Evolutionary conservation across 768 basidiomycete genomes (phyloP), one percentile per base, ranked within the genome.

Genomic region (Candolleomyces aberdarensis): DNA sequence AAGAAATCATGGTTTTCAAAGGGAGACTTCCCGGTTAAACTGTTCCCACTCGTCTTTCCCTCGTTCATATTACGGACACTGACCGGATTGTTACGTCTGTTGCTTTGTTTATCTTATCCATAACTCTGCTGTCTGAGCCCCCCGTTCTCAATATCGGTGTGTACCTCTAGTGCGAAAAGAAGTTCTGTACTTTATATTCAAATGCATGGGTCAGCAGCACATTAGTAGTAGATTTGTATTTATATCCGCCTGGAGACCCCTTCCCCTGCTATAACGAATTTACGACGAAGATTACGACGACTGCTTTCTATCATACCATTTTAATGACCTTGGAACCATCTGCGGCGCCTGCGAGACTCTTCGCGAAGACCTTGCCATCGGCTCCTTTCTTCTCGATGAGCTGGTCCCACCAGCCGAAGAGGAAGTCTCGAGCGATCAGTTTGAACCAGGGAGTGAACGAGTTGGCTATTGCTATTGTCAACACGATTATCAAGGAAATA

Each of bases 401-500:
- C 62, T 91, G 88, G 69, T 97, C 94, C 97, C 97, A 99, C 97
- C 97, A 99, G 22, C 92, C 93, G 71, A 96, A 98, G 47, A 99
- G 81, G 75, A 96, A 96, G 72, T 98, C 94, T 3, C 95, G 86
- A 2, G 94, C 95, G 69, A 99, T 98, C 31, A 98, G 86, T 74
- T 95, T 93, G 86, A 99, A 99, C 97, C 97, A 99, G 0, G 97
- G 97, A 7, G 97, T 99, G 74, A 99, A 99, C 2, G 83, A 85
- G 72, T 92, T 92, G 59, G 75, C 94, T 96, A 67, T 50, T 19
- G 26, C 26, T 11, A 8, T 10, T n/a, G 10, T 36, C 6, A 36
- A 11, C 36, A 36, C 36, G 36, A 11, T 36, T 36, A 1, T 11
- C 11, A 11, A 11, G 36, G 36, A 11, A 36, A 36, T 1, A 36